Base-by-base conservation (phyloP, 148 eudicot species). In the Polygonum aviculare region DNA sequence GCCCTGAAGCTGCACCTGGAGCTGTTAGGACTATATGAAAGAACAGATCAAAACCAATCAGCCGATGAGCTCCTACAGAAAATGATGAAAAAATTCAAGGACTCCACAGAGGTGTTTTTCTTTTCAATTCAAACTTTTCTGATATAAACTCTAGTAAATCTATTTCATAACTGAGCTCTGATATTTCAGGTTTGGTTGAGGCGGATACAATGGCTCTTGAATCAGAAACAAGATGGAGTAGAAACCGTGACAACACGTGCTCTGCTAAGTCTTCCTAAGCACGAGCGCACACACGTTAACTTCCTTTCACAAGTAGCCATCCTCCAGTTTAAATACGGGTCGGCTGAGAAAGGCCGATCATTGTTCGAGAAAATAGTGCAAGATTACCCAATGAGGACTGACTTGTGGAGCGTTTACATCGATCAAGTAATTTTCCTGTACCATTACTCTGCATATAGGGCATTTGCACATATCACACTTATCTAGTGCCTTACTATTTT, bases 351-450 rank as follows among this genome's bases (percentile, higher is more conserved):
- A 83, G 98, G 89, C 54, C 84, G 98, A 45, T 86, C 96, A 21
- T 79, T 91, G 74, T 89, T 93, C 79, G 98, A 93, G 81, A 82
- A 86, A 73, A 84, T 88, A 49, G 39, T 85, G 72, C 87, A 88
- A 35, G 96, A 93, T 81, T 88, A 89, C 79, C 93, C 96, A 2
- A 92, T 87, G 82, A 88, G 90, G 77, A 86, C 81, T 38, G 92
- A 90, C 74, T 85, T 92, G 78, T 94, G 98, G 98, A 90, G 92
- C 73, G 82, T 89, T 57, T 94, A 94, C 75, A 85, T 94, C 55
- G 98, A 94, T 79, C 98, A 94, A 82, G 98, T 92, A 85, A 74
- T 38, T 38, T 63, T 26, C 21, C 1, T 7, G 2, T 60, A 39
- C 5, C 40, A 11, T 3, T 22, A n/a, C 71, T 52, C 60, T 47